A percentile compares a stretch with the other conserved stretches of the same genome.
Evolutionary conservation across 2,329 filamentous ascomycete species (phyloP).

Genomic region (Clonostachys byssicola): DNA sequence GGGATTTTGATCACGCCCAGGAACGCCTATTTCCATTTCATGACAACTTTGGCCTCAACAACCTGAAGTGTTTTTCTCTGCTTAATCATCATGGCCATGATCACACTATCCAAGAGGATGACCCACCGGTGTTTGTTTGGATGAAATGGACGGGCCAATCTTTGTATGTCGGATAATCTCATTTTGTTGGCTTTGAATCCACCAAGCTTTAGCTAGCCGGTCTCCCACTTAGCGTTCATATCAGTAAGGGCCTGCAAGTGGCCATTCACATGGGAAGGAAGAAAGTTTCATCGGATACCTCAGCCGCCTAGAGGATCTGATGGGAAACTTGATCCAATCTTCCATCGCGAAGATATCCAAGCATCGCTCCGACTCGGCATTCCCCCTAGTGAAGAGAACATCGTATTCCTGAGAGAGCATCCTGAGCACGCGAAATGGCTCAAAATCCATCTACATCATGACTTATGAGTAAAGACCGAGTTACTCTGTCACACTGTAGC

Average conservation of each 20-base stretch:
- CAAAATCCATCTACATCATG: neutral
- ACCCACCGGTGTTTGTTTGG: conserved; percentile 4
- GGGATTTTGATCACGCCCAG: conserved; percentile 4
- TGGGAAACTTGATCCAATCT: neutral
- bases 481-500: no score
- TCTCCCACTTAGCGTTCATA: neutral
- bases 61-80: conserved; percentile 6
- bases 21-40: conserved; percentile 3
- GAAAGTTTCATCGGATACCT: neutral
- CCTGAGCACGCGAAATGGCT: neutral
- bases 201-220: neutral
- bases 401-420: neutral
- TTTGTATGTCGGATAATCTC: conserved; percentile 3
- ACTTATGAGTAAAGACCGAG: neutral
- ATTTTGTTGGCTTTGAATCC: neutral
- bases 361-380: neutral
- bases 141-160: conserved; percentile 9
- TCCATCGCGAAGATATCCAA: neutral
- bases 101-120: conserved; percentile 3
- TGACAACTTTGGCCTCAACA: conserved; percentile 6
- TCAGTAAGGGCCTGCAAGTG: neutral
- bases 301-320: neutral
- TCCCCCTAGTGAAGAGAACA: neutral
- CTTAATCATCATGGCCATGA: conserved; percentile 9
- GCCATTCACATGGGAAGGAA: neutral